Base-by-base conservation (phyloP, 202 grass and related monocot species). In the Panicum hallii region DNA sequence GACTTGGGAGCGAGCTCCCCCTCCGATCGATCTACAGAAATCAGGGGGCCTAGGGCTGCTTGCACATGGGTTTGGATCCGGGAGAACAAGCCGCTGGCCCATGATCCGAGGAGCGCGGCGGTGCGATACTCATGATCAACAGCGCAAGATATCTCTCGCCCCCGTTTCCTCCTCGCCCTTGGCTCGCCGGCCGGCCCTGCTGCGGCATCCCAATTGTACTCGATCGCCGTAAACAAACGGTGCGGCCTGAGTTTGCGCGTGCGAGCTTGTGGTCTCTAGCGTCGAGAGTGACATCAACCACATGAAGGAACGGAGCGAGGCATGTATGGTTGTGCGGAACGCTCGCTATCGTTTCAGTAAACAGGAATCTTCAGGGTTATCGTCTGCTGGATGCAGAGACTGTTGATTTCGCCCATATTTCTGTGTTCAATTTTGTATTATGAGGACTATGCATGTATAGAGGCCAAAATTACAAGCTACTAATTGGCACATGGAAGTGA, bases 31-130 rank as follows among this genome's bases (percentile, higher is more conserved):
- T 74, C 40, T 26, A 82, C 78, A 91, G 74, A 61, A 80, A 76
- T 75, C 79, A 75, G 74, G 83, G 82, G 67, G 52, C 16, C 44
- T 88, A 53, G 72, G 77, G 88, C 75, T 26, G 82, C 38, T 61
- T 55, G 82, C 89, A 91, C 90, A 85, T 89, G 86, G 69, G 49
- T 70, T 38, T 76, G 28, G 72, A 88, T 88, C 89, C 82, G 72
- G 88, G 89, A 34, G 60, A 73, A 64, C 48, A 57, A 63, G 58
- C 32, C 13, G 75, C 34, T 46, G 87, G 84, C 79, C 65, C 87
- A 92, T 91, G 89, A 91, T 91, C 89, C 89, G 55, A 91, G 89
- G 42, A 84, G 56, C 22, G 28, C 55, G 4, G 54, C 12, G 47
- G 22, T 45, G 46, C 71, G 42, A 28, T 67, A 34, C 63, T 63